Conservation (phyloP, 2,329 filamentous ascomycete species). For the Coleophoma eucalyptorum region DNA sequence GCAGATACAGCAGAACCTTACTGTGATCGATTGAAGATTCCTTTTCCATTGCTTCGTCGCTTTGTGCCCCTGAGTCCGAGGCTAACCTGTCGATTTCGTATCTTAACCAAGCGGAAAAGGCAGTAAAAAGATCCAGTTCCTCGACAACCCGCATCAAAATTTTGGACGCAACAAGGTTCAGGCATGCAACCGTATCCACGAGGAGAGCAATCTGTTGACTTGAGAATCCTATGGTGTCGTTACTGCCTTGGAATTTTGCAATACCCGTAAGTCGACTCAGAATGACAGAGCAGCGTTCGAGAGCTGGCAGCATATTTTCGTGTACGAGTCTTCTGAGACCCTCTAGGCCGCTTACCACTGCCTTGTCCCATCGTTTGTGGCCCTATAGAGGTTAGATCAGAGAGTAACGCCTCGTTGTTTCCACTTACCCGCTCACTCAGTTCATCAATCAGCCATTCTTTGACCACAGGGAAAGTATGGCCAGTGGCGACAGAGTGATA, state of each 20-base stretch:
- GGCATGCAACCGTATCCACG: conserved; percentile 67
- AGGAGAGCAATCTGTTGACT: conserved; percentile 59
- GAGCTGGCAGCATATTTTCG: conserved; percentile 81
- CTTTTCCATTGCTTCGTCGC: conserved; percentile 72
- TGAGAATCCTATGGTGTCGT: conserved; percentile 63
- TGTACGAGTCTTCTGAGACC: conserved; percentile 75
- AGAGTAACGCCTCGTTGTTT: background rate
- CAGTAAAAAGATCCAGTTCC: conserved; percentile 72
- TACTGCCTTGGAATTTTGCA: conserved; percentile 70
- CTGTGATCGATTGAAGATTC: conserved; percentile 72
- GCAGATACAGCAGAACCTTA: conserved; percentile 74
- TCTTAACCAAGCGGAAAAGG: conserved; percentile 81
- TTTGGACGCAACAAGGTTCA: conserved; percentile 73
- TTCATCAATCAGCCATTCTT: conserved; percentile 86
- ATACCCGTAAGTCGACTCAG: conserved; percentile 80
- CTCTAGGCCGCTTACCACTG: conserved; percentile 72
- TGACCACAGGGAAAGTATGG: conserved; percentile 69
- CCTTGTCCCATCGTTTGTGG: conserved; percentile 93
- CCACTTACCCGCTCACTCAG: conserved; percentile 68
- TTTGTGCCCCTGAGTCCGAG: conserved; percentile 52
- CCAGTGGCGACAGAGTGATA: conserved; percentile 85
- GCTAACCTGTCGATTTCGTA: conserved; percentile 77
- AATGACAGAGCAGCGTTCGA: conserved; percentile 79
- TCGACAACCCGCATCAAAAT: conserved; percentile 68
- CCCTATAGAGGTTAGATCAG: conserved; percentile 48